Evolutionary conservation across 805 yeast genomes (phyloP).

Genomic region (Kuraishia floccosa): DNA sequence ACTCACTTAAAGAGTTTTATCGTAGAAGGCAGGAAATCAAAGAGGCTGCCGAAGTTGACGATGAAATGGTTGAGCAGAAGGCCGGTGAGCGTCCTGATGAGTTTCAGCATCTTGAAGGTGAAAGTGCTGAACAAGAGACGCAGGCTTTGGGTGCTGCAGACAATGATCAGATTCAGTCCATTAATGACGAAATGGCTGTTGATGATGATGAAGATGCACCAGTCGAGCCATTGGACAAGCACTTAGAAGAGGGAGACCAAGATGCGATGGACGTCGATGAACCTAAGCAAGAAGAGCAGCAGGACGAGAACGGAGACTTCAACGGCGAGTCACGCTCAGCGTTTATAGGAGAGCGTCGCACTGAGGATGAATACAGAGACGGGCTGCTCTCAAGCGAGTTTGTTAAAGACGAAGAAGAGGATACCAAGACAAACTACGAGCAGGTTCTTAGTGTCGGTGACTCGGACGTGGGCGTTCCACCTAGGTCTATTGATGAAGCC

Average conservation of each 20-base stretch:
- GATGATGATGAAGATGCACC: slow-evolving; percentile 48
- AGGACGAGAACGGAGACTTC: slow-evolving; percentile 28
- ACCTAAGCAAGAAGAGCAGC: slow-evolving; percentile 10
- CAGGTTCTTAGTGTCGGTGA: slow-evolving; percentile 7
- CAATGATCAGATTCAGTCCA: slow-evolving; percentile 63
- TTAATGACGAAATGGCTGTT: slow-evolving; percentile 74
- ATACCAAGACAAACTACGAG: slow-evolving; percentile 10
- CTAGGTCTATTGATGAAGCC: slow-evolving; percentile 52
- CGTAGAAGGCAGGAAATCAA: slow-evolving; percentile 82
- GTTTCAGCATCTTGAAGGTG: slow-evolving; percentile 75
- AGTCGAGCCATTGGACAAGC: slow-evolving; percentile 13
- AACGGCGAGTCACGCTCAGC: slow-evolving; percentile 41
- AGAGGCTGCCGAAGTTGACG: slow-evolving; percentile 45
- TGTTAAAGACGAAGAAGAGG: slow-evolving; percentile 20
- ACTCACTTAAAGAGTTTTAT: slow-evolving; percentile 83
- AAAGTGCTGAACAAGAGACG: slow-evolving; percentile 64
- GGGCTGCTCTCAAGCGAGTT: slow-evolving; percentile 14
- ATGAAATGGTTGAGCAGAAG: slow-evolving; percentile 35
- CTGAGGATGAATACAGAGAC: slow-evolving; percentile 23
- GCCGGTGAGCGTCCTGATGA: slow-evolving; percentile 73
- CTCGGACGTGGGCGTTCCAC: slow-evolving; percentile 23
- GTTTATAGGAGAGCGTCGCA: slow-evolving; percentile 33
- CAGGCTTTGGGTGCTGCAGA: slow-evolving; percentile 92
- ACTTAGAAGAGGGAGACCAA: slow-evolving; percentile 5
- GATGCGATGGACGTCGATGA: slow-evolving; percentile 17